Base-by-base conservation (phyloP, 176 grass and related monocot genomes). In the Triticum monococcum region DNA sequence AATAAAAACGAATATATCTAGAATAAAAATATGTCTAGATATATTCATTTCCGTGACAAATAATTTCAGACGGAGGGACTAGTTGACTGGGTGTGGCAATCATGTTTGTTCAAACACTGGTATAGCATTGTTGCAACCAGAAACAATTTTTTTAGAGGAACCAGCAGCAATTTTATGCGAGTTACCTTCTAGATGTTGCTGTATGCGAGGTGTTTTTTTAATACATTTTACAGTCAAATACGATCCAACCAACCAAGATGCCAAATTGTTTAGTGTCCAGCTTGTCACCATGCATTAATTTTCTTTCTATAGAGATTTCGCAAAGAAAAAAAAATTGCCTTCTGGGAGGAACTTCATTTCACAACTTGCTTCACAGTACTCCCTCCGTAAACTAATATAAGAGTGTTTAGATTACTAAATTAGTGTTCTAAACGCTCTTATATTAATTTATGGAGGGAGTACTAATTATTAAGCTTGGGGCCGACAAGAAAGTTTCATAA, bases 171-270 rank as follows among this genome's bases (percentile, higher is more conserved):
- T 74, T 62, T 50, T 67, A 22, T 66, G 23, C 26, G 52, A 35
- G 75, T 35, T 69, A 22, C 75, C 60, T 37, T 84, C 41, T 5
- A 54, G 16, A 22, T 59, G 2, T 9, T 59, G 54, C 54, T 59
- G 70, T 68, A n/a, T 35, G 20, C 75, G 56, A 79, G 25, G 45
- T 46, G 7, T 40, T 79, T 30, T n/a, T 30, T 30, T 30, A 30
- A 30, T 30, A 30, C 28, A 30, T 30, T 30, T 30, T 30, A 30
- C 28, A 30, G 28, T 30, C 28, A 30, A 30, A 89, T 75, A 81
- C 43, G 72, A 72, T 83, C 81, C 81, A 87, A 87, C 72, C 85
- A 13, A 92, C 85, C 72, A 83, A 83, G 37, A 75, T 78, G 43
- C 71, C 57, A 62, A 38, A 71, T 52, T 83, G 22, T 45, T 8